Conservation (phyloP, 495 filamentous ascomycete species). For the Lasiosphaeria miniovina region DNA sequence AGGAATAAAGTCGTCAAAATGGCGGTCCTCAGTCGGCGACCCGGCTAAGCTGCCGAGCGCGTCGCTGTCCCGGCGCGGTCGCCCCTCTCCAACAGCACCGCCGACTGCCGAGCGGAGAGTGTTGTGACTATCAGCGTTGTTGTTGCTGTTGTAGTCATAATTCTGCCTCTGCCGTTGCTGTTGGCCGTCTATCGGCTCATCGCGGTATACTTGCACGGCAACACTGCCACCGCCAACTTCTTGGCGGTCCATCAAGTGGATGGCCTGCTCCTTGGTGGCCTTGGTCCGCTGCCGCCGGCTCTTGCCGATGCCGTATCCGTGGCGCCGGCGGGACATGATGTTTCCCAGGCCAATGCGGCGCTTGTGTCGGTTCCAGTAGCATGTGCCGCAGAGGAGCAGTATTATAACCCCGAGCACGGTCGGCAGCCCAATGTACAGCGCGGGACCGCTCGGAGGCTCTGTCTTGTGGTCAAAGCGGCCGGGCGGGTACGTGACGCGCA, state of each 20-base stretch:
- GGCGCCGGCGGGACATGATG: slow-evolving; percentile 37
- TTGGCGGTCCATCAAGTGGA: slow-evolving; percentile 39
- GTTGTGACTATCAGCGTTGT: neutral
- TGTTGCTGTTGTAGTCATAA: neutral
- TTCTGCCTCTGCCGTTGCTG: slow-evolving; percentile 2
- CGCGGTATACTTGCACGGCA: slow-evolving; percentile 24
- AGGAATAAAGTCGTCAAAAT: slow-evolving; percentile 28
- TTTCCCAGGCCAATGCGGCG: slow-evolving; percentile 38
- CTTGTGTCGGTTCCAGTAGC: slow-evolving; percentile 35
- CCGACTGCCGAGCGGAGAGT: neutral
- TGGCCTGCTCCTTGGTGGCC: slow-evolving; percentile 28
- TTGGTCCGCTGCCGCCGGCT: slow-evolving; percentile 26
- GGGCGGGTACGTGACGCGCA: slow-evolving; percentile 27
- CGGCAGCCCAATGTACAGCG: slow-evolving; percentile 41
- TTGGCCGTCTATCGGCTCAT: slow-evolving; percentile 16
- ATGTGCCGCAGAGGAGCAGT: slow-evolving; percentile 32
- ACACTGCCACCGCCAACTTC: slow-evolving; percentile 16
- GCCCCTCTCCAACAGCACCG: neutral
- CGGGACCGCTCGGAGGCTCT: slow-evolving; percentile 21
- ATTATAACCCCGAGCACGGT: slow-evolving; percentile 36
- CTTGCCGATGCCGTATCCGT: slow-evolving; percentile 35
- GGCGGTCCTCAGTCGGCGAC: slow-evolving; percentile 32
- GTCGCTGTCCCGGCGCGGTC: slow-evolving; percentile 36
- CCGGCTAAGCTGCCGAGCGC: slow-evolving; percentile 38
- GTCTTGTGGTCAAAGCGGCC: slow-evolving; percentile 18